Conservation (phyloP, 139 green algal genomes). For the Diplosphaera chodatii region DNA sequence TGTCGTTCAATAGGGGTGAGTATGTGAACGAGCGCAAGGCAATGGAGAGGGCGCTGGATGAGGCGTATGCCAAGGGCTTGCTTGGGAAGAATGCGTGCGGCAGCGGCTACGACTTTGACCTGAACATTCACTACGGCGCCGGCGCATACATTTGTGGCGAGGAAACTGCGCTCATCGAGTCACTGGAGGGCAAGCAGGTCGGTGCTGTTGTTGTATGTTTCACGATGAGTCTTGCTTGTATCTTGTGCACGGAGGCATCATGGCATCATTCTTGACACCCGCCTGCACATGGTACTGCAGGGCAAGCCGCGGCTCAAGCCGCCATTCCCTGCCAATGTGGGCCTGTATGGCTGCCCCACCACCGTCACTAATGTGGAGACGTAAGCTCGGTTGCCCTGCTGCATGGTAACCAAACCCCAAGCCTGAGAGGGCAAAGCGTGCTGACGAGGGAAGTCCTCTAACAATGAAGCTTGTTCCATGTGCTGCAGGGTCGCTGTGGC, state of each 20-base stretch:
- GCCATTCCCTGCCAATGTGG: slow-evolving; percentile 92
- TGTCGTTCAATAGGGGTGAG: slow-evolving; percentile 65
- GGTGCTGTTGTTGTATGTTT: too few relatives aligned
- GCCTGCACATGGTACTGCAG: slow-evolving; percentile 13
- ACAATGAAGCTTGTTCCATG: too few relatives aligned
- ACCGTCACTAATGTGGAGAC: slow-evolving; percentile 98
- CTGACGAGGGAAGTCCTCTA: too few relatives aligned
- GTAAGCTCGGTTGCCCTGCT: neutral
- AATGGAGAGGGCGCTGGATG: slow-evolving; percentile 70
- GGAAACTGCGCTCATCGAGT: slow-evolving; percentile 97
- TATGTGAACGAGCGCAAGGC: slow-evolving; percentile 90
- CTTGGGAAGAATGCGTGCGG: slow-evolving; percentile 94
- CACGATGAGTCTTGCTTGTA: too few relatives aligned
- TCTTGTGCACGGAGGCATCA: too few relatives aligned
- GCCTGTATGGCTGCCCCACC: slow-evolving; percentile 95
- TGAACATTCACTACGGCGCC: slow-evolving; percentile 90
- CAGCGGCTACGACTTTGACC: slow-evolving; percentile 89
- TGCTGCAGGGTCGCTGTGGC: slow-evolving; percentile 71
- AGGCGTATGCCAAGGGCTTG: slow-evolving; percentile 81
- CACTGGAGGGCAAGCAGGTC: slow-evolving; percentile 87
- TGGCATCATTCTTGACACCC: too few relatives aligned
- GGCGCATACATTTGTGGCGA: slow-evolving; percentile 98
- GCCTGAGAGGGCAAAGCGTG: too few relatives aligned
- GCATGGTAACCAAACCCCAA: too few relatives aligned
- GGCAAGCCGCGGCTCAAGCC: slow-evolving; percentile 96